Evolutionary conservation across 805 yeast species (phyloP), one percentile per base, ranked within the genome.

Genomic region (Kazachstania bromeliacearum): DNA sequence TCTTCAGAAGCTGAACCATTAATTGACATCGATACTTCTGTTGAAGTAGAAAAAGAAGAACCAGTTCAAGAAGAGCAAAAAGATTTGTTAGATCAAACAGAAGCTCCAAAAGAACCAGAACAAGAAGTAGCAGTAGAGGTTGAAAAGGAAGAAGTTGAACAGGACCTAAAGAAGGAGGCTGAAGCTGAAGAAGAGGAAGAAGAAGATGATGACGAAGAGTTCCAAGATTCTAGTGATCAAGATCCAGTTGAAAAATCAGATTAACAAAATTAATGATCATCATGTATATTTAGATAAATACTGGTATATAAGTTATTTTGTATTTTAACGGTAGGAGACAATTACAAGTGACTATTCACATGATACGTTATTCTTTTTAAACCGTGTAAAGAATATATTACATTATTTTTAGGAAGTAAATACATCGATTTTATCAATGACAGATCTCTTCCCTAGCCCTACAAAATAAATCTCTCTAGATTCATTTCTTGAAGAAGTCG

Each of bases 391-490:
- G 7, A 18, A 14, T 9, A 3, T 14, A 23, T 30, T 24, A 36
- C 12, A 28, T 16, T 18, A 32, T n/a, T n/a, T n/a, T n/a, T n/a
- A n/a, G n/a, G n/a, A n/a, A 8, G 50, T 52, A 43, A 73, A 73
- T 0, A 74, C 75, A 8, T 55, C 53, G 15, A 63, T 15, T 44
- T 73, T 72, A 45, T 71, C 72, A 3, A 63, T 45, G 14, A 51
- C 41, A 17, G 55, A 52, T 36, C 57, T 67, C 48, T 74, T 73
- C 12, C 66, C 64, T n/a, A 71, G 48, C 7, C 84, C 85, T 3
- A 92, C 71, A 45, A 89, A 77, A 55, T 85, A 92, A 51, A 78
- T 71, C 57, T 92, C 98, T 40, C 77, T 73, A 43, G 94, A 85
- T 48, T 80, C 94, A 13, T 64, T 59, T 35, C 96, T 66, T 20